These are phyloP conservation scores for Hansenula lynferdii DNA, from an alignment of 1,139 yeast genomes.

Conservation along the genomic window DNA sequence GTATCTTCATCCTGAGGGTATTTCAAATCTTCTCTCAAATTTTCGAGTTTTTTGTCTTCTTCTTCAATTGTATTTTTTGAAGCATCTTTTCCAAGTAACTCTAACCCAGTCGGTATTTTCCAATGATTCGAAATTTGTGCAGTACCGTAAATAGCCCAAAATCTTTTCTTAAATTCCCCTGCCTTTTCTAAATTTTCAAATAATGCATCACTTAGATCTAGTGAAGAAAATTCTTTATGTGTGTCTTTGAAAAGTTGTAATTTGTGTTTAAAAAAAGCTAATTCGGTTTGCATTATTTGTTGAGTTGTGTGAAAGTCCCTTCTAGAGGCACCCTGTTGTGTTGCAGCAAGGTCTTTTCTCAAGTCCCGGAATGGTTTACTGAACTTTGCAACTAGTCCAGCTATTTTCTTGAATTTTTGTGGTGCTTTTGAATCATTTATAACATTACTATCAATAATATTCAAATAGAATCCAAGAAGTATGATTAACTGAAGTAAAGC, in stretches of 20 bases:
- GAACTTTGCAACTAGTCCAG: neutral
- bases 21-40: conserved; percentile 4
- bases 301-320: no score
- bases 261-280: conserved; percentile 5
- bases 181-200: conserved; percentile 4
- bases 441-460: neutral
- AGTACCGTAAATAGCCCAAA: conserved; percentile 20
- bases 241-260: conserved; percentile 7
- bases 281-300: no score
- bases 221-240: no score
- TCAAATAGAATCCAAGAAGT: conserved; percentile 4
- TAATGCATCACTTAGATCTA: conserved; percentile 6
- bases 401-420: neutral
- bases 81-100: conserved; percentile 7
- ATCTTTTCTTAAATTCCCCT: conserved; percentile 9
- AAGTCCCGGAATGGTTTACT: no score
- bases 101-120: conserved; percentile 17
- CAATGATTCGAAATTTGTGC: conserved; percentile 17
- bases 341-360: no score
- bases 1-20: neutral
- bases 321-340: no score
- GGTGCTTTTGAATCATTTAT: neutral
- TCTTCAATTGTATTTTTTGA: neutral
- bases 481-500: conserved; percentile 11
- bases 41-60: conserved; percentile 1